phyloP scores from a whole-genome alignment of 371 early-diverging fungal genomes.

The Mortierella sp. region DNA sequence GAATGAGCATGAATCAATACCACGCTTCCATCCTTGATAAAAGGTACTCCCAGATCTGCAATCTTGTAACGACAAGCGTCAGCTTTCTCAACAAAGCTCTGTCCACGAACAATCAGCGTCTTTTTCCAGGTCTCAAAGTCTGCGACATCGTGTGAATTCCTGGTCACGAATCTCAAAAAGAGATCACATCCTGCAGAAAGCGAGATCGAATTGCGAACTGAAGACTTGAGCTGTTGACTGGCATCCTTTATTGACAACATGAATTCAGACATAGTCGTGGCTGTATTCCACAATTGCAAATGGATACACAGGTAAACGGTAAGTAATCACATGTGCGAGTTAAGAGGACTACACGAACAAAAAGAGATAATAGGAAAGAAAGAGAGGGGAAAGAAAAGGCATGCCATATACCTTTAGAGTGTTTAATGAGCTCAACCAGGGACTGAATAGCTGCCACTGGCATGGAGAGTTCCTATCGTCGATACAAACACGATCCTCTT shows the following conservation, averaged over 20 bases:
- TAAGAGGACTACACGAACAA: background rate
- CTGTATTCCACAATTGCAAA: slow-evolving; percentile 38
- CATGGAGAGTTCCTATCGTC: slow-evolving; percentile 79
- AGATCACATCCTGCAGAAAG: slow-evolving; percentile 92
- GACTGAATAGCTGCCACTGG: slow-evolving; percentile 92
- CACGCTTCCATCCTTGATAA: slow-evolving; percentile 89
- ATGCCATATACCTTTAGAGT: slow-evolving; percentile 67
- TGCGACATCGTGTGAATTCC: slow-evolving; percentile 77
- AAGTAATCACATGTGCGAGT: background rate
- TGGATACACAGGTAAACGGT: background rate
- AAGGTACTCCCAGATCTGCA: slow-evolving; percentile 87
- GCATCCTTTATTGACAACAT: slow-evolving; percentile 82
- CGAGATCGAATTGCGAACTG: slow-evolving; percentile 72
- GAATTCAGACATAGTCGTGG: slow-evolving; percentile 91
- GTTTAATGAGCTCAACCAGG: slow-evolving; percentile 80
- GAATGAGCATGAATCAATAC: slow-evolving; percentile 97
- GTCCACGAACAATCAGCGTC: slow-evolving; percentile 78
- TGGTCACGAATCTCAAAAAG: slow-evolving; percentile 84
- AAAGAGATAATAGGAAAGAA: background rate
- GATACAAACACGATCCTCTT: background rate
- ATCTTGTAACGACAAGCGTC: slow-evolving; percentile 79
- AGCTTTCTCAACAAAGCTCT: slow-evolving; percentile 81
- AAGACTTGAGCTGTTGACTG: slow-evolving; percentile 72
- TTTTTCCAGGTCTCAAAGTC: slow-evolving; percentile 87
- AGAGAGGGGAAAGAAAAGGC: background rate